Base-by-base conservation (phyloP, 2,329 filamentous ascomycete genomes). In the Cladosporium velox region DNA sequence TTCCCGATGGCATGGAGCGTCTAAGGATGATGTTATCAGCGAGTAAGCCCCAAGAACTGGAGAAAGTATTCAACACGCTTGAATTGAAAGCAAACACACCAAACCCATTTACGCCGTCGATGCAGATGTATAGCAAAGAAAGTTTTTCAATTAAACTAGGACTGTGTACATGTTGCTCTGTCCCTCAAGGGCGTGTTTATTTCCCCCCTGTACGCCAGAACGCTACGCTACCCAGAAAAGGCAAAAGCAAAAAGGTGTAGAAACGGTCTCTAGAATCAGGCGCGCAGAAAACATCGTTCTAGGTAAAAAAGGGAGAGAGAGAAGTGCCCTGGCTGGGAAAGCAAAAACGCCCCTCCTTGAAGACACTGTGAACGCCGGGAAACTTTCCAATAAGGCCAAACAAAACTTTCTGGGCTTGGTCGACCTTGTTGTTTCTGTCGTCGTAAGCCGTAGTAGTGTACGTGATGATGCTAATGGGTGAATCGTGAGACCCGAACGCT, bases 401-500 rank as follows among this genome's bases (percentile, higher is more conserved):
- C 2, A 21, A n/a, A 35, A 21, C 55, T 58, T 35, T 41, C 32
- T 34, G 18, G 32, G 21, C 18, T 14, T 34, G 24, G 21, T 12
- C 32, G 10, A 26, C 55, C 24, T 35, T 12, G 11, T 14, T 4
- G 10, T 35, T 35, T 14, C 34, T 35, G 34, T 35, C 34, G 34
- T 35, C 34, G 34, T 35, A 4, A n/a, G 28, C 32, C 52, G 34
- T 58, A 21, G 30, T 34, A 11, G 14, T 35, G n/a, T 34, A 7
- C 12, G 21, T 24, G n/a, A 24, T 38, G 32, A 35, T 57, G n/a
- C 34, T 11, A 21, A 41, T 38, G 55, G 24, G 3, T 58, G 55
- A 34, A 35, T 41, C 52, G n/a, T 34, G 52, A 58, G n/a, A 11
- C 55, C 18, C 14, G 55, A 58, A 58, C 41, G 52, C 55, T 58